Base-by-base conservation (phyloP, 169 alveolate genomes). In the Cyclospora cayetanensis region DNA sequence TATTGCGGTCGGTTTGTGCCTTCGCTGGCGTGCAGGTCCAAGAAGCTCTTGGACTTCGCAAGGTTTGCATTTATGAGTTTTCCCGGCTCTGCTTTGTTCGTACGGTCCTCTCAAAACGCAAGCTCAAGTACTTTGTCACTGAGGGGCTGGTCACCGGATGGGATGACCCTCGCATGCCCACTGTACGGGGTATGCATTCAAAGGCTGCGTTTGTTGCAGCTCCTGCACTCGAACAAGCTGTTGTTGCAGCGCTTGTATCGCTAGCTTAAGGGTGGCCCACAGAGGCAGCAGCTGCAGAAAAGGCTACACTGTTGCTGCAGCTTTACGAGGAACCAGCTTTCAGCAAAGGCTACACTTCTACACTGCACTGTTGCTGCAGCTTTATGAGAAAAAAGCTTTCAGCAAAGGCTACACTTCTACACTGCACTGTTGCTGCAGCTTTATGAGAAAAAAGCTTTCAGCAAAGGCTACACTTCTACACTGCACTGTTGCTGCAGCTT, bases 161-260 rank as follows among this genome's bases (percentile, higher is more conserved):
- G 99, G 99, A 98, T 91, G 99, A 99, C 93, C 99, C 99, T 12
- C 95, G 99, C 82, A 95, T 99, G 97, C 99, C 99, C 18, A 98
- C 99, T 15, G 95, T 99, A 20, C 96, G 99, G 25, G 99, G 99
- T 86, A n/a, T 18, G 99, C 97, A 39, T 41, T 31, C 2, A 18
- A 15, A 0, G 65, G 20, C 89, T 79, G 89, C 43, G 5, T n/a
- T 60, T 60, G 74, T 25, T 60, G 35, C 1, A n/a, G 74, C 74
- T 60, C 37, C 27, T 60, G 41, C 74, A 7, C 18, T 25, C n/a
- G 37, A 20, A 20, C 9, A 9, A 20, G 74, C 74, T 60, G 74
- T 25, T 60, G 74, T 31, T 60, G 74, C 60, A 11, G 60, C n/a
- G n/a, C n/a, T n/a, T n/a, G n/a, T n/a, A n/a, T n/a, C n/a, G n/a